These are phyloP conservation scores for Panellus pusillus DNA, from an alignment of 768 basidiomycete genomes.

Conservation along the genomic window DNA sequence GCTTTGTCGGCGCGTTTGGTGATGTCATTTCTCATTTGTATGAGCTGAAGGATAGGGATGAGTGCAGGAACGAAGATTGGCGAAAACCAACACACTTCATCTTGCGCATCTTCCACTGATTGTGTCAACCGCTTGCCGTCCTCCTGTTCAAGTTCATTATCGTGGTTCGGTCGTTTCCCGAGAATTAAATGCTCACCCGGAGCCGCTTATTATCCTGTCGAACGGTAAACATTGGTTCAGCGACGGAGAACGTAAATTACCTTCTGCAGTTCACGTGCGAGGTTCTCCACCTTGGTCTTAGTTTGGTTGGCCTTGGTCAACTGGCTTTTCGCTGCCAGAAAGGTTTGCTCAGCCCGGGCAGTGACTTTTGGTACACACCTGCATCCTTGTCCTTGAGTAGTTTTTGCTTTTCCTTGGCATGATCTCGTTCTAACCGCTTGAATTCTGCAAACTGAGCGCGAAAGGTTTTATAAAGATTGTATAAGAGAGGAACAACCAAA, in stretches of 20 bases:
- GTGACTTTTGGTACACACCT: constrained; percentile 44
- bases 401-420: constrained; percentile 91
- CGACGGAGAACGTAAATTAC: constrained; percentile 36
- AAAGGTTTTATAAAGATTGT: constrained; percentile 1
- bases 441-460: constrained; percentile 77
- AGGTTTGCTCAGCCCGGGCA: constrained; percentile 1
- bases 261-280: constrained; percentile 88
- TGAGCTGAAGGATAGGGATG: constrained; percentile 45
- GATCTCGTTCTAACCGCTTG: constrained; percentile 83
- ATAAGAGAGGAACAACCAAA: constrained; percentile 19
- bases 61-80: background rate
- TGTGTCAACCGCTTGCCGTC: constrained; percentile 79
- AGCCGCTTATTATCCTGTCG: constrained; percentile 84
- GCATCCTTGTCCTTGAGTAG: constrained; percentile 89
- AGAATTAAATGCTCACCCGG: constrained; percentile 52
- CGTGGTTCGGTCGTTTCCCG: constrained; percentile 2
- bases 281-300: constrained; percentile 87
- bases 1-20: constrained; percentile 78
- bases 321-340: constrained; percentile 70
- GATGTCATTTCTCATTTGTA: constrained; percentile 81
- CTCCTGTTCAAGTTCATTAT: constrained; percentile 52
- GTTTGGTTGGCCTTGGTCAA: constrained; percentile 87
- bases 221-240: constrained; percentile 1
- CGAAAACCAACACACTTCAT: constrained; percentile 56
- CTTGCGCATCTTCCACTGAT: constrained; percentile 84